These are phyloP conservation scores for Candida coquimbonensis DNA, from an alignment of 805 yeast genomes.

Conservation along the genomic window DNA sequence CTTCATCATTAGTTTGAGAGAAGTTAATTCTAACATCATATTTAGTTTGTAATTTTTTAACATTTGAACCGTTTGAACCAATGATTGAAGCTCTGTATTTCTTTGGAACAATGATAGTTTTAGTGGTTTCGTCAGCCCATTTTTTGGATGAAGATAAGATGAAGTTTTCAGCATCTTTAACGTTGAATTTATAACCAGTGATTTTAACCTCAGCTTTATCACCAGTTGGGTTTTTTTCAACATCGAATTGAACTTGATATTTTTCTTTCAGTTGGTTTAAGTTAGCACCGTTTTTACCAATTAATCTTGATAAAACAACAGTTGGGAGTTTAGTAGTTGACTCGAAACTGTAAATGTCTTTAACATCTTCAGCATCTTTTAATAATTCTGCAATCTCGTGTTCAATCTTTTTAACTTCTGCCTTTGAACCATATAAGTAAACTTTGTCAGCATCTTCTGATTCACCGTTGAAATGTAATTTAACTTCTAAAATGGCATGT, in stretches of 20 bases:
- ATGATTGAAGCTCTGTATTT: conserved; percentile 76
- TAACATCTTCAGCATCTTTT: conserved; percentile 47
- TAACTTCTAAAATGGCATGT: conserved; percentile 34
- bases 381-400: conserved; percentile 47
- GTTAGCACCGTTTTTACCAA: conserved; percentile 84
- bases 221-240: conserved; percentile 45
- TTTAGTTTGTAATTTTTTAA: conserved; percentile 79
- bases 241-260: conserved; percentile 70
- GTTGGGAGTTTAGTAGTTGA: conserved; percentile 56
- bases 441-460: conserved; percentile 46
- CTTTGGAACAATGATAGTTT: conserved; percentile 60
- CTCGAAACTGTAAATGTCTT: conserved; percentile 35
- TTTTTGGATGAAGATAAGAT: conserved; percentile 55
- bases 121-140: conserved; percentile 76
- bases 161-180: conserved; percentile 59
- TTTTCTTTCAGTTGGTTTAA: conserved; percentile 63
- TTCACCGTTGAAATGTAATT: conserved; percentile 33
- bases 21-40: conserved; percentile 77
- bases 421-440: conserved; percentile 60
- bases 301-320: conserved; percentile 63
- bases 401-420: conserved; percentile 49
- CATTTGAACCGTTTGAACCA: conserved; percentile 78
- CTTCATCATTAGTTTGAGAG: conserved; percentile 56
- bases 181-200: conserved; percentile 74
- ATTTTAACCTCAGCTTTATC: conserved; percentile 47